A percentile compares a stretch with the other conserved stretches of the same genome.
Evolutionary conservation across 176 grass and related monocot genomes (phyloP).

Genomic region (Zea mays): Zm-B73-REFERENCE-NAM-5.0 NC_050097.1:148336001-148336500

Average conservation of each 20-base stretch:
- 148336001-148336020: constrained; percentile 6
- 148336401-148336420: background rate
- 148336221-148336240: background rate
- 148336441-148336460: background rate
- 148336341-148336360: constrained; percentile 4
- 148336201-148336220: constrained; percentile 15
- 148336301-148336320: constrained; percentile 13
- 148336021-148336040: background rate
- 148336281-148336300: background rate
- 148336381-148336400: background rate
- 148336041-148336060: background rate
- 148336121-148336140: constrained; percentile 1
- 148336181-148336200: constrained; percentile 15
- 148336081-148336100: constrained; percentile 15
- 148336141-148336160: background rate
- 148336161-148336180: constrained; percentile 2
- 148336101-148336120: constrained; percentile 6
- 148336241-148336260: constrained; percentile 19
- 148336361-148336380: background rate
- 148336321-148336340: constrained; percentile 2
- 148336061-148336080: background rate
- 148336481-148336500: background rate
- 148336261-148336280: constrained; percentile 20
- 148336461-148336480: too few relatives aligned
- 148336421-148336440: background rate